Conservation (phyloP, 768 basidiomycete genomes). For the Chalciporus piperatus region DNA sequence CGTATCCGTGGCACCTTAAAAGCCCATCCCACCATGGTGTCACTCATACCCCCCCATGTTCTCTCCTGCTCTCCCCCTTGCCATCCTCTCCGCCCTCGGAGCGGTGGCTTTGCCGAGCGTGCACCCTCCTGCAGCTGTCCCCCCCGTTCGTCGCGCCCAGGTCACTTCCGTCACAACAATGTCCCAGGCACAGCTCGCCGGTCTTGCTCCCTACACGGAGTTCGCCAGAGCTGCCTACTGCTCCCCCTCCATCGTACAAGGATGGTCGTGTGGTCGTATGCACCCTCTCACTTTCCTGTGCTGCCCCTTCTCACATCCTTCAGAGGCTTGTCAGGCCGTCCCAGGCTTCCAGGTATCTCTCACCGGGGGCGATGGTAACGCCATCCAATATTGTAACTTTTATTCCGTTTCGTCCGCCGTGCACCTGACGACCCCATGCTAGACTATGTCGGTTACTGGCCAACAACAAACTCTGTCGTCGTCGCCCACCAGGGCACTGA, state of each 20-base stretch:
- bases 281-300: background rate
- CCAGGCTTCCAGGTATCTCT: constrained; percentile 34
- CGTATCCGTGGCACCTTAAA: too few relatives aligned
- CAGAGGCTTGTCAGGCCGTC: constrained; percentile 39
- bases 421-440: background rate
- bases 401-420: background rate
- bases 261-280: constrained; percentile 46
- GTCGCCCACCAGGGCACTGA: constrained; percentile 64
- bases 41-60: background rate
- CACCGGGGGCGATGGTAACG: constrained; percentile 50
- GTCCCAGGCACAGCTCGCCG: constrained; percentile 32
- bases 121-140: background rate
- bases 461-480: constrained; percentile 47
- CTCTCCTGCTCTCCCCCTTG: background rate
- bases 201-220: constrained; percentile 46
- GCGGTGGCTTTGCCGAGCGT: constrained; percentile 4
- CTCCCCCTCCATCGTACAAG: constrained; percentile 31
- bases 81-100: constrained; percentile 2
- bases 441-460: constrained; percentile 61
- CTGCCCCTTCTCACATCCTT: background rate
- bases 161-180: too few relatives aligned
- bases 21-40: too few relatives aligned
- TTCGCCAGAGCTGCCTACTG: constrained; percentile 60
- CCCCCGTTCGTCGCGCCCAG: background rate
- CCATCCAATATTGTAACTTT: constrained; percentile 44